These are phyloP conservation scores for Pyrus pyrifolia DNA, from an alignment of 306 rosid genomes.

Conservation along the genomic window DNA sequence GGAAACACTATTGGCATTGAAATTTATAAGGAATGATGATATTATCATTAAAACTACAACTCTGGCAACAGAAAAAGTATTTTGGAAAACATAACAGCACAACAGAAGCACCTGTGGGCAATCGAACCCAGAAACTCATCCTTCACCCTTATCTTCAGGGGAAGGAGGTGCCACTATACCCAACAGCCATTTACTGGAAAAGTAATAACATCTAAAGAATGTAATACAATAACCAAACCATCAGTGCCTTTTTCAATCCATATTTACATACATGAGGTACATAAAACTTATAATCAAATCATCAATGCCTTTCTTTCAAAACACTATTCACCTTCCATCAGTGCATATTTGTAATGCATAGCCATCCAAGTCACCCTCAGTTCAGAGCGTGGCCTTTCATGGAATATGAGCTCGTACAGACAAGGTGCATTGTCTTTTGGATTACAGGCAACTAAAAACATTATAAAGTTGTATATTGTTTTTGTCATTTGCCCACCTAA, in stretches of 20 bases:
- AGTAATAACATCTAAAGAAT: not conserved
- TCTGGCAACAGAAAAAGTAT: not conserved
- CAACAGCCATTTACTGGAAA: not conserved
- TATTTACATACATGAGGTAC: not conserved
- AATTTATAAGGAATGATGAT: not conserved
- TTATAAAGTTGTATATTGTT: not conserved
- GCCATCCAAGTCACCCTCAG: not conserved
- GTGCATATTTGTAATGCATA: not conserved
- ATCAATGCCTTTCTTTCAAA: not conserved
- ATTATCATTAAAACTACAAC: not conserved
- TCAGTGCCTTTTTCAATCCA: not conserved
- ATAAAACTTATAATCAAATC: not conserved
- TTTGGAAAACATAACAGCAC: not conserved
- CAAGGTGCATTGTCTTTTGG: not conserved
- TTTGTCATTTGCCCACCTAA: not conserved
- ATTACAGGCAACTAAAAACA: not conserved
- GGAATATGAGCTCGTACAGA: not conserved
- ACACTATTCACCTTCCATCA: not conserved
- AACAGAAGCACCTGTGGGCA: not conserved
- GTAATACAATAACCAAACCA: not conserved
- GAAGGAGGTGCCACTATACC: not conserved
- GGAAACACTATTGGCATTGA: not conserved
- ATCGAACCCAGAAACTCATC: not conserved
- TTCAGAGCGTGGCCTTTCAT: not conserved
- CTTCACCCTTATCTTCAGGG: not conserved